Percentiles rank a stretch among this genome's conserved stretches.
These are phyloP conservation scores for Acer negundo DNA, from an alignment of 345 rosid genomes.

Conservation along the genomic window DNA sequence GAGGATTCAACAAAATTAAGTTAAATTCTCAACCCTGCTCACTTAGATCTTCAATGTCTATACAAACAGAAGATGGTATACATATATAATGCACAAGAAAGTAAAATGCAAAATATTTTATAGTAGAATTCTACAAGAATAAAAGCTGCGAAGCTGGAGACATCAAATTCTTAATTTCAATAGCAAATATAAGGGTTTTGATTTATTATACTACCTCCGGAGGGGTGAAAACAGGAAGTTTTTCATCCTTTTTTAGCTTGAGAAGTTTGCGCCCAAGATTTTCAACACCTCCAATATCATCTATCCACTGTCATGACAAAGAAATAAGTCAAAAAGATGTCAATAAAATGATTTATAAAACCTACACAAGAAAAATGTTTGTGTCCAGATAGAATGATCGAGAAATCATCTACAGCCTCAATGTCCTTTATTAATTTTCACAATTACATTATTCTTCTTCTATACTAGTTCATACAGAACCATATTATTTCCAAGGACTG, in stretches of 20 bases:
- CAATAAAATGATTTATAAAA: too few relatives aligned
- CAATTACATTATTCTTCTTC: too few relatives aligned
- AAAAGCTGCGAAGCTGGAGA: neutral
- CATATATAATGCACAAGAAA: neutral
- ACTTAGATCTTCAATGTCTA: neutral
- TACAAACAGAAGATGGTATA: neutral
- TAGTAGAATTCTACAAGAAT: neutral
- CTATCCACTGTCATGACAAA: slow-evolving; percentile 64
- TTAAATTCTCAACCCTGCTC: neutral
- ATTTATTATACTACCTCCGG: slow-evolving; percentile 54
- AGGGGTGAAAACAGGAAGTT: slow-evolving; percentile 71
- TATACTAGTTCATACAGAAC: too few relatives aligned
- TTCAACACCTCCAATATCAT: slow-evolving; percentile 81
- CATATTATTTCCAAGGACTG: too few relatives aligned
- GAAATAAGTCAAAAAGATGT: neutral
- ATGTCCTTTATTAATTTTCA: too few relatives aligned
- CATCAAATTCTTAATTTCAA: neutral
- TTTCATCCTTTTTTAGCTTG: slow-evolving; percentile 48
- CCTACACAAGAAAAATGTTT: too few relatives aligned
- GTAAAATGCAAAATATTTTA: neutral
- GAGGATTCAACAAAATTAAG: neutral
- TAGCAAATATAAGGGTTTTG: neutral
- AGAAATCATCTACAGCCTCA: too few relatives aligned
- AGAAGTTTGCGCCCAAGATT: slow-evolving; percentile 69
- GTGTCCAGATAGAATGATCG: too few relatives aligned